Conservation (phyloP, 352 stramenopile genomes). For the Pythium scleroteichum region DNA sequence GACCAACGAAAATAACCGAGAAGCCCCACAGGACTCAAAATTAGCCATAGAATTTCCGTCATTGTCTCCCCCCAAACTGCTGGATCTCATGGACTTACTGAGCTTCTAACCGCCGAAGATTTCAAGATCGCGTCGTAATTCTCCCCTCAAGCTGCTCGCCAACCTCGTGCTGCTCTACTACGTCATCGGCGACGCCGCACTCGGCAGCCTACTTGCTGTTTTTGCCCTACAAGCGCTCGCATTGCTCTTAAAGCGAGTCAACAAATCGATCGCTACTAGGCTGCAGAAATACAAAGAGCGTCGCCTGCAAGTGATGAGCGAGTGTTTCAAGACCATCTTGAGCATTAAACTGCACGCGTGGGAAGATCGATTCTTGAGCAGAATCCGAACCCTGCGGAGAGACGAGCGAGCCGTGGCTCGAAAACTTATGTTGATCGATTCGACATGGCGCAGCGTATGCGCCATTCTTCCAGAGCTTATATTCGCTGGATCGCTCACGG, state of each 20-base stretch:
- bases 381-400: conserved; percentile 8
- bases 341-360: conserved; percentile 24
- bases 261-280: conserved; percentile 2
- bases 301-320: conserved; percentile 17
- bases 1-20: too few relatives aligned
- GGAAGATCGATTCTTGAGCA: conserved; percentile 13
- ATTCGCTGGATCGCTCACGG: conserved; percentile 1
- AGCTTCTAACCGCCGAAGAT: too few relatives aligned
- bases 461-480: conserved; percentile 6
- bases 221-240: conserved; percentile 2
- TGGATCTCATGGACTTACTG: too few relatives aligned
- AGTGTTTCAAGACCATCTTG: conserved; percentile 24
- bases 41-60: too few relatives aligned
- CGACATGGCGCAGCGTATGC: background rate
- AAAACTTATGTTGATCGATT: background rate
- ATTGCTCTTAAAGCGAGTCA: background rate
- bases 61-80: too few relatives aligned
- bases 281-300: conserved; percentile 4
- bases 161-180: conserved; percentile 24
- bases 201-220: conserved; percentile 11
- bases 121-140: too few relatives aligned
- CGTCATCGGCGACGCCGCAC: conserved; percentile 19
- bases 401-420: background rate
- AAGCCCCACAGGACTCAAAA: too few relatives aligned
- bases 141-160: background rate